Evolutionary conservation across 1,139 yeast genomes (phyloP), one percentile per base, ranked within the genome.

Genomic region (Geotrichum carabidarum): DNA sequence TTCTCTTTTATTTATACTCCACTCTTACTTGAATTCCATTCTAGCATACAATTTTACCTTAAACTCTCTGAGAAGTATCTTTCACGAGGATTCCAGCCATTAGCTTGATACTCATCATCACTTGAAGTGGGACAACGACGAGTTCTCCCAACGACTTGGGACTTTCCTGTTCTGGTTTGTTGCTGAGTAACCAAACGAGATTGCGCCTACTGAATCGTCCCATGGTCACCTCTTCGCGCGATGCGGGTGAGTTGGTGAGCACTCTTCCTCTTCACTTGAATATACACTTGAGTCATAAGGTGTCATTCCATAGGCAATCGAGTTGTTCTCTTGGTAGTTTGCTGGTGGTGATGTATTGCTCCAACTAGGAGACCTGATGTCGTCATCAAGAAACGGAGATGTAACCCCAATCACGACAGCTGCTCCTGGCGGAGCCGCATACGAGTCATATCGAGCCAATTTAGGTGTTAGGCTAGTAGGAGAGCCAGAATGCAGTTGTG

Each of bases 31-130:
- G 15, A 34, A 8, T 44, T 35, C 14, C n/a, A 12, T 43, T 17
- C 30, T 12, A n/a, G 37, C 37, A 34, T 34, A 15, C 30, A 37
- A n/a, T 17, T 12, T 30, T 30, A 8, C 30, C 22, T 44, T 8
- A 47, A 36, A 17, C 38, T 48, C 32, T 48, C 50, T 12, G 52
- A 38, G 31, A 53, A 47, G 36, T 34, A 52, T 14, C 55, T 52
- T 14, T 47, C 44, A 47, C 41, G 48, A 9, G 47, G 47, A 14
- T 44, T 49, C 11, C 14, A 12, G 42, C 42, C 22, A 9, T 43
- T 18, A 30, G n/a, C 30, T 4, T 52, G 45, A 18, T 18, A 41
- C 12, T 34, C 48, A 12, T 52, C 48, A 5, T 36, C 48, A n/a
- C 48, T 50, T 22, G 27, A 22, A 22, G 27, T 22, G 27, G 27